Percentiles rank a stretch among this genome's conserved stretches.
These are phyloP conservation scores for Cyberlindnera japonica DNA, from an alignment of 805 yeast species.

Conservation along the genomic window DNA sequence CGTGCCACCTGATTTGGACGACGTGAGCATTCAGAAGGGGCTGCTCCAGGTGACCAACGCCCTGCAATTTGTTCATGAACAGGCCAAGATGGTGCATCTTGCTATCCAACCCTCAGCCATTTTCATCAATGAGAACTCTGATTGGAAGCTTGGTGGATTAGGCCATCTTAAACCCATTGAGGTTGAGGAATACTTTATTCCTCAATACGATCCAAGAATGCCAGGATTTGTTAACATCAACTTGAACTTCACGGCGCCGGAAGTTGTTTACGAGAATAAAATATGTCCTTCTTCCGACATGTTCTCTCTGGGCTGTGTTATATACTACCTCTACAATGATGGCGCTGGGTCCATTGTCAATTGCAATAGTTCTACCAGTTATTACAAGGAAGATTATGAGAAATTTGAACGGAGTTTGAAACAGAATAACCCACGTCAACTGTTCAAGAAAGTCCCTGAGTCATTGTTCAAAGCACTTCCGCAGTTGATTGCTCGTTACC, in stretches of 20 bases:
- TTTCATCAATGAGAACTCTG: constrained; percentile 76
- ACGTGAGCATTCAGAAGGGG: constrained; percentile 76
- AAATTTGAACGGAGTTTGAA: constrained; percentile 46
- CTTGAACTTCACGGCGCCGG: constrained; percentile 81
- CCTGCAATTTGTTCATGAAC: constrained; percentile 75
- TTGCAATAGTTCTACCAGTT: constrained; percentile 52
- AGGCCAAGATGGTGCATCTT: constrained; percentile 70
- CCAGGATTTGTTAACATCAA: constrained; percentile 70
- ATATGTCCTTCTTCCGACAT: constrained; percentile 71
- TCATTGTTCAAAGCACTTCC: constrained; percentile 46
- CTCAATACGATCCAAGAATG: constrained; percentile 70
- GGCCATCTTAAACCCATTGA: constrained; percentile 48
- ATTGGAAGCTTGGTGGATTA: constrained; percentile 90
- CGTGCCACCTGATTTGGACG: constrained; percentile 52
- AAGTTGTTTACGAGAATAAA: constrained; percentile 61
- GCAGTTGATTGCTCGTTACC: constrained; percentile 51
- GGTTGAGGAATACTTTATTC: constrained; percentile 57
- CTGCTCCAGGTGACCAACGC: constrained; percentile 74
- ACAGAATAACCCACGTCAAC: constrained; percentile 34
- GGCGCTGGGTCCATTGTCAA: constrained; percentile 46
- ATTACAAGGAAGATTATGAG: constrained; percentile 55
- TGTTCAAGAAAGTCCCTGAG: constrained; percentile 58
- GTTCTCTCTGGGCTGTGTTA: constrained; percentile 78
- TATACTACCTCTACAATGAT: constrained; percentile 61
- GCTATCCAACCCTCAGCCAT: constrained; percentile 77